Conservation (phyloP, 2,329 filamentous ascomycete species). For the Talaromyces sp. region DNA sequence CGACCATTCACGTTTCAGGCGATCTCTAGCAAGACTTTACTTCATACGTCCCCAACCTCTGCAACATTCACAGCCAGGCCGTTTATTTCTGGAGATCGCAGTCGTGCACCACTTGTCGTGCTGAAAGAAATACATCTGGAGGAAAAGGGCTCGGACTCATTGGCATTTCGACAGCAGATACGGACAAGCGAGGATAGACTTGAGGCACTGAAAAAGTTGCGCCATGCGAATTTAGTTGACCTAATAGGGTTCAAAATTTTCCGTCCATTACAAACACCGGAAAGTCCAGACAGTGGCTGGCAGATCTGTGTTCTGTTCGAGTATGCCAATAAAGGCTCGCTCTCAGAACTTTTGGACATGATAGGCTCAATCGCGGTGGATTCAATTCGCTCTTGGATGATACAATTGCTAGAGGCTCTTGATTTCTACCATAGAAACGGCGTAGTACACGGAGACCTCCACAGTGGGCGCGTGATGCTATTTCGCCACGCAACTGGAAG, state of each 20-base stretch:
- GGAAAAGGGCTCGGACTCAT: conserved; percentile 55
- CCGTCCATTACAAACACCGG: conserved; percentile 41
- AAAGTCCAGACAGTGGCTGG: conserved; percentile 54
- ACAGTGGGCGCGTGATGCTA: conserved; percentile 74
- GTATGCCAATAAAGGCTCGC: conserved; percentile 74
- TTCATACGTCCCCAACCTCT: conserved; percentile 64
- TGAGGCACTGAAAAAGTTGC: conserved; percentile 69
- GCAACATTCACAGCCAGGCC: conserved; percentile 67
- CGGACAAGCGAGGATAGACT: conserved; percentile 73
- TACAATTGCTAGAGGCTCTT: conserved; percentile 83
- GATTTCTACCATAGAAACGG: conserved; percentile 83
- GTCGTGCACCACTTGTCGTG: conserved; percentile 61
- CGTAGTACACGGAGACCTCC: conserved; percentile 78
- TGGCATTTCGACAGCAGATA: conserved; percentile 70
- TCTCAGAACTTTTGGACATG: conserved; percentile 77
- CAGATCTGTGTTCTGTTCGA: conserved; percentile 72
- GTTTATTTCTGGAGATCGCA: conserved; percentile 54
- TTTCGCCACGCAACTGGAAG: conserved; percentile 67
- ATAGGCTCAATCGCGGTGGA: conserved; percentile 69
- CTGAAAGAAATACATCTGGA: conserved; percentile 68
- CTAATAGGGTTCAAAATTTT: conserved; percentile 81
- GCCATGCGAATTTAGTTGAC: conserved; percentile 73
- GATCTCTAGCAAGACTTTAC: conserved; percentile 66
- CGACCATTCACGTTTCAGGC: conserved; percentile 65
- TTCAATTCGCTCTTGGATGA: conserved; percentile 83